Conservation (phyloP, 2,329 filamentous ascomycete genomes). For the Coniochaeta hoffmannii region DNA sequence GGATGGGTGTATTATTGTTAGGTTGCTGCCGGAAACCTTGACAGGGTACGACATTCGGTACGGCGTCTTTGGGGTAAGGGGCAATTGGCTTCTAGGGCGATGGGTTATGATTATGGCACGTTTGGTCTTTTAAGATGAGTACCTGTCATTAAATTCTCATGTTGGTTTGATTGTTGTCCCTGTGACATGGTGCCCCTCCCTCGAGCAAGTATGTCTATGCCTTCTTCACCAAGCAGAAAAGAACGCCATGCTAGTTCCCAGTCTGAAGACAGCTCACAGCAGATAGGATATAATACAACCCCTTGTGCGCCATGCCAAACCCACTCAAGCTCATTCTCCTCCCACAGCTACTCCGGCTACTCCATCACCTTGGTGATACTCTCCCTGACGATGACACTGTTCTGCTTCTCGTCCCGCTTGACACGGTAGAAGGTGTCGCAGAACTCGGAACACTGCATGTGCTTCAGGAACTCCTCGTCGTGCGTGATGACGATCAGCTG, state of each 20-base stretch:
- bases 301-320: neutral
- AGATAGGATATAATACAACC: neutral
- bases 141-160: neutral
- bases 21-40: too few species aligned
- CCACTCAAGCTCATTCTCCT: neutral
- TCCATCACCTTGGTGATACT: constrained; percentile 45
- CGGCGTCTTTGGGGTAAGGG: neutral
- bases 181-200: neutral
- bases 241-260: neutral
- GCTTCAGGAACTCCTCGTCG: constrained; percentile 88
- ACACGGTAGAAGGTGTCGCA: constrained; percentile 89
- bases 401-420: constrained; percentile 73
- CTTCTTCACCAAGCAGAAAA: neutral
- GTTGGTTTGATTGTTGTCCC: neutral
- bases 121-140: neutral
- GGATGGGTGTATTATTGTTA: neutral
- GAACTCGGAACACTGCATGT: constrained; percentile 93
- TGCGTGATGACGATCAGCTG: constrained; percentile 98
- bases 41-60: neutral
- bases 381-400: constrained; percentile 74
- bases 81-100: neutral
- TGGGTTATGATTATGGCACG: neutral
- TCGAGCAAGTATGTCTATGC: neutral
- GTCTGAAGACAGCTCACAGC: neutral
- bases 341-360: too few species aligned